Base-by-base conservation (phyloP, 2,329 filamentous ascomycete species). In the Aspergillus intermedius region DNA sequence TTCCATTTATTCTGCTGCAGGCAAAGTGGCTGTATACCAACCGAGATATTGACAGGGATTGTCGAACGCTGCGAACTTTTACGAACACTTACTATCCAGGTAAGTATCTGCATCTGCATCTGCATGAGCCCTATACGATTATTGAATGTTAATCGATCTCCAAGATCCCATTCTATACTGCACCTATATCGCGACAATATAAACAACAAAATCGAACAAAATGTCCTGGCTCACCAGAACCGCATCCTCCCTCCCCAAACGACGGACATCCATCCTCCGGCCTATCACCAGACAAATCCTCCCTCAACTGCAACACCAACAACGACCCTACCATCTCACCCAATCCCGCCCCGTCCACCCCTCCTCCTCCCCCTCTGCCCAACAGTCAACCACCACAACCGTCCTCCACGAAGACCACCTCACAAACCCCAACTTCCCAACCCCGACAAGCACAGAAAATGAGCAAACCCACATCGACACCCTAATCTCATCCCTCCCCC, bases 401-500 rank as follows among this genome's bases (percentile, higher is more conserved):
- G 25, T 30, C 25, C 15, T n/a, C 2, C 39, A 41, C 17, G 15
- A 9, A 23, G 19, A 41, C 17, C 15, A 19, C 39, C 39, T 35
- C 34, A 35, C 34, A 17, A 35, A 15, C 12, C 21, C 39, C 19
- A 19, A 41, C 15, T 23, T 19, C 39, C 19, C 39, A 22, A 12
- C 10, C 49, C 19, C 32, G 30, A 15, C 32, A 44, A 47, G 30
- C 30, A 46, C 19, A 25, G 21, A 21, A 32, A 44, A 43, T 30
- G 28, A 44, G 42, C 42, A 45, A 32, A 22, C 25, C 50, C 34
- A 45, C 40, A 35, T 62, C 32, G 62, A 67, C 35, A 35, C 53
- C 12, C 30, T 60, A 1, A 59, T 67, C 44, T 54, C 60, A 8
- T 49, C 52, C 30, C 87, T 91, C 69, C 84, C 88, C 0, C 66